These are phyloP conservation scores for Fraxinus floribunda DNA, from an alignment of 305 asterid genomes.

Conservation along the genomic window DNA sequence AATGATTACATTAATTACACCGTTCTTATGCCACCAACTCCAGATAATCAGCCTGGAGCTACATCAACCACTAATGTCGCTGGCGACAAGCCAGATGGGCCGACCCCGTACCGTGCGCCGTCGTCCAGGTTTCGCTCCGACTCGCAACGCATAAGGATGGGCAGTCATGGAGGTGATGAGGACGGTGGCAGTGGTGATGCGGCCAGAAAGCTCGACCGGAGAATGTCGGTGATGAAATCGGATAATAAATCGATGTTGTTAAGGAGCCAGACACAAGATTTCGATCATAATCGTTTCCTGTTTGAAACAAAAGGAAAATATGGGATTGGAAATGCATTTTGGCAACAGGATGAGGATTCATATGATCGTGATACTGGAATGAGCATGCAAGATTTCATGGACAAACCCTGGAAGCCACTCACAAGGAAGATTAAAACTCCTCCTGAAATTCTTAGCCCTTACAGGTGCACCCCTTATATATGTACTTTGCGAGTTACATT, in stretches of 20 bases:
- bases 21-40: constrained; percentile 95
- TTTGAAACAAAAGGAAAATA: constrained; percentile 88
- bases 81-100: constrained; percentile 80
- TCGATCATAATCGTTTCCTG: constrained; percentile 92
- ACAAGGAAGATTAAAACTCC: constrained; percentile 76
- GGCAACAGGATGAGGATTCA: constrained; percentile 69
- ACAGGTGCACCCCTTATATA: constrained; percentile 48
- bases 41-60: constrained; percentile 80
- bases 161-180: constrained; percentile 22
- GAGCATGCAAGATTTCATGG: constrained; percentile 89
- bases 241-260: constrained; percentile 68
- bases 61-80: constrained; percentile 20
- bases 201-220: constrained; percentile 54
- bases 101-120: constrained; percentile 36
- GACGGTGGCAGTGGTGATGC: constrained; percentile 25
- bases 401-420: constrained; percentile 98
- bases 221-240: constrained; percentile 62
- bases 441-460: constrained; percentile 74
- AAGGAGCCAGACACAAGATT: constrained; percentile 87
- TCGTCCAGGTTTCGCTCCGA: constrained; percentile 54
- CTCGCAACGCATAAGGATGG: constrained; percentile 29
- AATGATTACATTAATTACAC: constrained; percentile 69
- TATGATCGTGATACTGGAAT: constrained; percentile 77
- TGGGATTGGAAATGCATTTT: constrained; percentile 87
- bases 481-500: neutral